Percentiles rank a stretch among this genome's conserved stretches.
Evolutionary conservation across 768 basidiomycete species (phyloP).

Genomic region (Rhodotorula paludigena): DNA sequence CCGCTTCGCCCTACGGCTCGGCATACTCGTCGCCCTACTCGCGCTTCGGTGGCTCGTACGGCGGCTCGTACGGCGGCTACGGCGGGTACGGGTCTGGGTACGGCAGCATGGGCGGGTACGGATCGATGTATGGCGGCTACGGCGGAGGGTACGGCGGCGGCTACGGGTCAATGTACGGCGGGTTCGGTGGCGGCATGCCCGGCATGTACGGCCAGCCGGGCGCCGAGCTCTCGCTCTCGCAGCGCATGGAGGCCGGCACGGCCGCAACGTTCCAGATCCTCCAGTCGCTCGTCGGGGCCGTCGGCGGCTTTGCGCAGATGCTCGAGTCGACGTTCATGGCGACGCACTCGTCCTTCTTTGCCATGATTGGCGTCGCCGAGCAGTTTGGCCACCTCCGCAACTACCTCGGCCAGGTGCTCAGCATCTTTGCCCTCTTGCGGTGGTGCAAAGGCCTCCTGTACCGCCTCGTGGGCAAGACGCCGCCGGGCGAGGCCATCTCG

Average conservation of each 20-base stretch:
- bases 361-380: conserved; percentile 89
- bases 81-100: conserved; percentile 26
- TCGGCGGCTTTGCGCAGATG: conserved; percentile 91
- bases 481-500: conserved; percentile 48
- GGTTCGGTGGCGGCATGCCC: conserved; percentile 54
- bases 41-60: conserved; percentile 46
- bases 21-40: conserved; percentile 52
- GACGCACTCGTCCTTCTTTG: conserved; percentile 45
- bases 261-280: conserved; percentile 87
- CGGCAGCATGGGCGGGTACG: conserved; percentile 23
- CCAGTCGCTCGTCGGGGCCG: conserved; percentile 91
- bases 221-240: conserved; percentile 59
- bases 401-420: conserved; percentile 87
- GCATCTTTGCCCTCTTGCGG: conserved; percentile 78
- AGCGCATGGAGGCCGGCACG: conserved; percentile 81
- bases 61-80: conserved; percentile 4
- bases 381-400: conserved; percentile 87
- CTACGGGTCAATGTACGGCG: conserved; percentile 49
- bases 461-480: conserved; percentile 50
- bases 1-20: conserved; percentile 20
- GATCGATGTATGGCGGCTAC: conserved; percentile 27
- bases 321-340: conserved; percentile 97
- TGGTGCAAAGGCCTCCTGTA: conserved; percentile 69
- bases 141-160: conserved; percentile 6
- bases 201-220: conserved; percentile 40